Conservation (phyloP, 495 filamentous ascomycete species). For the Penicillium bialowiezense region DNA sequence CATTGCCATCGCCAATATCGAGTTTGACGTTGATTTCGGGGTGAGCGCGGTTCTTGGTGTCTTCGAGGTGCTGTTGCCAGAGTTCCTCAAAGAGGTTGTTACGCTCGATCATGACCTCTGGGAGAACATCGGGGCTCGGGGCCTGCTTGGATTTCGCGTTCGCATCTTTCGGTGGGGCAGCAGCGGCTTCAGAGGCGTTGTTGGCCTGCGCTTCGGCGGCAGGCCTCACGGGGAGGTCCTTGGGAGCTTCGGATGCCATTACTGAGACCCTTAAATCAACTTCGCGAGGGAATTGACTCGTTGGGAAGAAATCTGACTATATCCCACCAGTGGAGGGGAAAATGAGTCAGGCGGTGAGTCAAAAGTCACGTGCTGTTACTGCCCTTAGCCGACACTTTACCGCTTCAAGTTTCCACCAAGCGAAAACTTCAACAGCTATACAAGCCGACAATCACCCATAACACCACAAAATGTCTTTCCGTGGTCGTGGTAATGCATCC, state of each 20-base stretch:
- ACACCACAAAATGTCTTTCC: slow-evolving; percentile 51
- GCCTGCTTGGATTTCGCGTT: slow-evolving; percentile 23
- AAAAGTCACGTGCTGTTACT: slow-evolving; percentile 34
- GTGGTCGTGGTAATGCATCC: slow-evolving; percentile 44
- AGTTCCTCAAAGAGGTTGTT: slow-evolving; percentile 84
- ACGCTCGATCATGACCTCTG: slow-evolving; percentile 78
- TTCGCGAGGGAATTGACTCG: slow-evolving; percentile 16
- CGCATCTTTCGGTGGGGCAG: slow-evolving; percentile 30
- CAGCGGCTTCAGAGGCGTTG: slow-evolving; percentile 16
- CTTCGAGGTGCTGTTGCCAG: slow-evolving; percentile 76
- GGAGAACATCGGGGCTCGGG: slow-evolving; percentile 48
- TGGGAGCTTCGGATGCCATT: slow-evolving; percentile 41
- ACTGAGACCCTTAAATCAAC: slow-evolving; percentile 11
- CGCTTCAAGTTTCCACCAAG: slow-evolving; percentile 47
- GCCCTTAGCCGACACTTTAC: slow-evolving; percentile 51
- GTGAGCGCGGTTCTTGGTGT: slow-evolving; percentile 50
- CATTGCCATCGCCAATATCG: slow-evolving; percentile 46
- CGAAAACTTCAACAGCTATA: slow-evolving; percentile 45
- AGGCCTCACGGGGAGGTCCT: slow-evolving; percentile 41
- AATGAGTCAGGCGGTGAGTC: slow-evolving; percentile 42
- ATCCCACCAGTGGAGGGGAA: slow-evolving; percentile 8
- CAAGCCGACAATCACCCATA: slow-evolving; percentile 26
- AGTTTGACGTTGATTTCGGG: slow-evolving; percentile 50
- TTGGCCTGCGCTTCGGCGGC: slow-evolving; percentile 30
- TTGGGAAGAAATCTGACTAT: slow-evolving; percentile 4